phyloP scores from a whole-genome alignment of 192 early-diverging fungal genomes.

The Obelidium mucronatum region DNA sequence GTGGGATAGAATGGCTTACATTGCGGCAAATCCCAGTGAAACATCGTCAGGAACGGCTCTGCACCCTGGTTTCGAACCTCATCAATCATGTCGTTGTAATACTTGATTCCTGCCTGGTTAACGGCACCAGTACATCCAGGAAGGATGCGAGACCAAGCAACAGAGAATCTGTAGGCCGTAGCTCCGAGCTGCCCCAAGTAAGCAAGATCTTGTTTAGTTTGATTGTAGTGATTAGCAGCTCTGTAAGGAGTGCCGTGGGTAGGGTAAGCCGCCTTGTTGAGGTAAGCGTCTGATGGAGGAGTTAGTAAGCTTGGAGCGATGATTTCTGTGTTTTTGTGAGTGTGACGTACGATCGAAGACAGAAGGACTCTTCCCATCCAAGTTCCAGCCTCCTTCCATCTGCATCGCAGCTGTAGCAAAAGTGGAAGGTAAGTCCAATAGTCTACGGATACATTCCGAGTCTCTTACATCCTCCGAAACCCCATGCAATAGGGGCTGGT shows the following conservation, averaged over 20 bases:
- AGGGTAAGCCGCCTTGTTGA: background rate
- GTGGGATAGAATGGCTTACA: background rate
- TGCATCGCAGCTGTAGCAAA: conserved; percentile 37
- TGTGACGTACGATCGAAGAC: conserved; percentile 49
- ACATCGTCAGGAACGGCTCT: conserved; percentile 41
- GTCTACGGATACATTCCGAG: too few relatives aligned
- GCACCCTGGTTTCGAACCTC: conserved; percentile 34
- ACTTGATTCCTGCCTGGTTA: conserved; percentile 40
- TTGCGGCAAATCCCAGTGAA: conserved; percentile 46
- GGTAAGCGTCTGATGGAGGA: background rate
- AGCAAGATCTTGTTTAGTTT: conserved; percentile 33
- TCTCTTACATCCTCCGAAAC: background rate
- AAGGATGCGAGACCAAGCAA: conserved; percentile 48
- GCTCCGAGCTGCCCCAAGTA: conserved; percentile 37
- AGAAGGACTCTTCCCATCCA: conserved; percentile 47
- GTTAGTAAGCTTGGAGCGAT: background rate
- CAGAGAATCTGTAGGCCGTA: conserved; percentile 45
- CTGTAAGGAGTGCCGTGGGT: conserved; percentile 21
- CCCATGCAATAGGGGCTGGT: background rate
- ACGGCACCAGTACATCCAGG: conserved; percentile 41
- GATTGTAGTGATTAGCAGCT: conserved; percentile 40
- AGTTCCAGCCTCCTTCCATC: conserved; percentile 57
- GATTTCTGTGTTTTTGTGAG: background rate
- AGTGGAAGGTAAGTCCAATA: too few relatives aligned
- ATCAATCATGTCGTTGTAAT: conserved; percentile 42